Evolutionary conservation across 2,329 filamentous ascomycete genomes (phyloP), one percentile per base, ranked within the genome.

Genomic region (Colletotrichum euphorbiae): DNA sequence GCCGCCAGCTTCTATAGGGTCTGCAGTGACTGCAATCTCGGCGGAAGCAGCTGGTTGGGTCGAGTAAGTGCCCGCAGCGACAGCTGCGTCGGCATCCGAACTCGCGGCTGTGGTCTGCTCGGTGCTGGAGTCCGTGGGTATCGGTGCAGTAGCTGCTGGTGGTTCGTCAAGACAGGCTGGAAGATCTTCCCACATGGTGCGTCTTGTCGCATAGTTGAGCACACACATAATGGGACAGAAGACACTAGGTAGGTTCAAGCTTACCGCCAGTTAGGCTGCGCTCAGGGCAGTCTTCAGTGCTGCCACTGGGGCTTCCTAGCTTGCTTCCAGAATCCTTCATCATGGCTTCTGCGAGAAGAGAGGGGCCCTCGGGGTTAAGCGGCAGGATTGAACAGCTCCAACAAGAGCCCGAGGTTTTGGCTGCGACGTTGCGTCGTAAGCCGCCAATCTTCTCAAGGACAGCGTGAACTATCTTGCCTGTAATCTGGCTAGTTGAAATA

Each of bases 1-100:
- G n/a, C 62, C 67, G 7, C 63, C 67, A 5, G 67, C 67, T 15
- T 67, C 62, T 6, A 69, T 17, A 1, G 61, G 3, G 2, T 62
- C 61, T 19, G 19, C 33, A 11, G 13, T 13, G 19, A 59, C 56
- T 6, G 28, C 42, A 6, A 36, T 3, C 19, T 50, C 57, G 43
- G 9, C 36, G 21, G 19, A 9, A 2, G 7, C 46, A 2, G 46
- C 21, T 3, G 36, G n/a, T 17, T 42, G 36, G 2, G 46, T n/a
- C 7, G 46, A 17, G 2, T 21, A 11, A 12, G 58, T 8, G 28
- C 46, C 31, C 21, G 33, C 15, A 5, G 13, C 36, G 2, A 43
- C 42, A 7, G 13, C 33, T 5, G 56, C 42, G 9, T 48, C 56
- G 31, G 31, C 28, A 8, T n/a, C 31, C 12, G 17, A 21, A 6